A percentile compares a stretch with the other conserved stretches of the same genome.
Evolutionary conservation across 1,139 yeast species (phyloP).

Genomic region (Nakaseomyces delphensis): DNA sequence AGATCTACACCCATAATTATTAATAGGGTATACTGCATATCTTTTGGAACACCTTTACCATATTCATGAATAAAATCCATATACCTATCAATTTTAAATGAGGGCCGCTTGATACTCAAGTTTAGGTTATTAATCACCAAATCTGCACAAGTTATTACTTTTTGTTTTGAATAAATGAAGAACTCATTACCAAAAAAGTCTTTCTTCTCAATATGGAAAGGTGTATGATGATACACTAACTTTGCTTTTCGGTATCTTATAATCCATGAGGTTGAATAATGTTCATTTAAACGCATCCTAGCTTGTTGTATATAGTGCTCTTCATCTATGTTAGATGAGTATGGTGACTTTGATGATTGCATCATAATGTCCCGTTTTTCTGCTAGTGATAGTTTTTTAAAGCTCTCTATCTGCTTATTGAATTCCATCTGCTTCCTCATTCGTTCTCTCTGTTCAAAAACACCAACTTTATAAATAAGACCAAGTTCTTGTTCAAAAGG

Average conservation of each 20-base stretch:
- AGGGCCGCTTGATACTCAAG: conserved; percentile 43
- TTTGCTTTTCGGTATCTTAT: conserved; percentile 42
- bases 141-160: conserved; percentile 23
- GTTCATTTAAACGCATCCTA: conserved; percentile 29
- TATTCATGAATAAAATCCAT: conserved; percentile 53
- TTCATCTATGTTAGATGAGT: neutral
- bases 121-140: conserved; percentile 40
- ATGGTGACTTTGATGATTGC: neutral
- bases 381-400: neutral
- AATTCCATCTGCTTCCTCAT: conserved; percentile 49
- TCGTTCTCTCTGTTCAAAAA: conserved; percentile 57
- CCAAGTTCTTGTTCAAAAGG: conserved; percentile 75
- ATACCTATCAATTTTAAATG: conserved; percentile 42
- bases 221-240: conserved; percentile 32
- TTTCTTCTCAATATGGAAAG: conserved; percentile 17
- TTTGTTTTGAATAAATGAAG: conserved; percentile 17
- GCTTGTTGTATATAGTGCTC: conserved; percentile 10
- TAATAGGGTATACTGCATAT: conserved; percentile 52
- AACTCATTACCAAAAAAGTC: conserved; percentile 17
- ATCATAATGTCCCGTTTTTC: neutral
- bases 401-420: conserved; percentile 29
- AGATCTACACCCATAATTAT: conserved; percentile 44
- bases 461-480: conserved; percentile 63
- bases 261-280: conserved; percentile 51
- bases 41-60: conserved; percentile 72